Evolutionary conservation across 768 basidiomycete genomes (phyloP), one percentile per base, ranked within the genome.

Genomic region (Grammothele lineata): DNA sequence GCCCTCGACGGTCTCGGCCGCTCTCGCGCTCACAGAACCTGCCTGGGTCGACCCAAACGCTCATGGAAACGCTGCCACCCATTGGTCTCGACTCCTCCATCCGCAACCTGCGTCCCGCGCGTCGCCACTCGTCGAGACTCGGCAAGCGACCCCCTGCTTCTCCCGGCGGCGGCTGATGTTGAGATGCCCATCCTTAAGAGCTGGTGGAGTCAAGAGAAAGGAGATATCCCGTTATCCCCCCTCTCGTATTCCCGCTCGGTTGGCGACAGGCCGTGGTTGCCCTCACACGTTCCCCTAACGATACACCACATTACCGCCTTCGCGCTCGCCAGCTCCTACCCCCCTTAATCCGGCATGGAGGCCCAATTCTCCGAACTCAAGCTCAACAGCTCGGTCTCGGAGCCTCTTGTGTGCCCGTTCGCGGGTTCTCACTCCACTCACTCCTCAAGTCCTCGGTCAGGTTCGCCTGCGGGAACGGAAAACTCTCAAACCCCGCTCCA

Each of bases 401-500:
- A 49, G 15, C 47, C 44, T n/a, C 42, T 47, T 21, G 48, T 45
- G 9, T 57, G 56, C 44, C 56, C 56, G 15, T 57, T 54, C 49
- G 34, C 55, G 3, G 32, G 40, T 26, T 22, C n/a, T 27, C 25
- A 45, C 44, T 24, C 22, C 41, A n/a, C 45, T 49, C 4, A 42
- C 25, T 15, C 42, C 40, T 24, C 47, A 42, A 37, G 35, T 43
- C 48, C 37, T 4, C 39, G 18, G 2, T 34, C 45, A 19, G 37
- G 41, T 37, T 54, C 53, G 18, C 45, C 48, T 4, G 50, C 53
- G 1, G 51, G 43, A 23, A 53, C 51, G 2, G 51, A 47, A 8
- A 39, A 43, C 15, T 53, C 51, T 10, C 51, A 53, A 19, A 47
- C 51, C 1, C 51, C 51, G 4, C 46, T 53, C 21, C 46, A 53